phyloP scores from a whole-genome alignment of 768 basidiomycete genomes.

The Multifurca ochricompacta region DNA sequence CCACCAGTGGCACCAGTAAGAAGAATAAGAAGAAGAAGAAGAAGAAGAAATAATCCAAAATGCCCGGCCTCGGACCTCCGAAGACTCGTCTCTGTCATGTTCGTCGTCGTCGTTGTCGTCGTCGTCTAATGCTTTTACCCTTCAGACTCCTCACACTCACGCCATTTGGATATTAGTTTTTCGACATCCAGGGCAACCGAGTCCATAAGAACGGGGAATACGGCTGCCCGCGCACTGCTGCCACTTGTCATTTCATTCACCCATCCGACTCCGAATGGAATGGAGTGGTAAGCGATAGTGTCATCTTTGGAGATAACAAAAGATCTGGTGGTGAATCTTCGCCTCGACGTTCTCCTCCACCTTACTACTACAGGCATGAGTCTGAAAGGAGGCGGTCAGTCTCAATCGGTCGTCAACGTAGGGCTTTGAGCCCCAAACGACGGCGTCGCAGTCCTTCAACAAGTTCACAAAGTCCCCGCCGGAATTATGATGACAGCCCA shows the following conservation, averaged over 20 bases:
- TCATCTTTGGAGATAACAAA: background rate
- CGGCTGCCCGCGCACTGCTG: conserved; percentile 12
- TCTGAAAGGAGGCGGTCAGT: background rate
- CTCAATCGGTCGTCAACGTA: background rate
- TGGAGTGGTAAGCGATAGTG: background rate
- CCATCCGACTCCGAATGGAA: conserved; percentile 18
- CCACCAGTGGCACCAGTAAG: no score
- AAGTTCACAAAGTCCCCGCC: conserved; percentile 7
- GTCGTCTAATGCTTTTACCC: background rate
- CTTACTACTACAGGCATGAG: background rate
- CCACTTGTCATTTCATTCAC: conserved; percentile 15
- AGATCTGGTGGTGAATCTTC: background rate
- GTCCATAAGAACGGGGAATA: background rate
- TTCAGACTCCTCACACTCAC: background rate
- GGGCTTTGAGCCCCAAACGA: background rate
- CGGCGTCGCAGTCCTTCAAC: background rate
- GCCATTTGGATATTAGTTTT: conserved; percentile 2
- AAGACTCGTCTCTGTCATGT: conserved; percentile 11
- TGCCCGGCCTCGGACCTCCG: background rate
- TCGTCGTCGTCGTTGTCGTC: background rate
- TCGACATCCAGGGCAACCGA: background rate
- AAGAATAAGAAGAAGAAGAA: no score
- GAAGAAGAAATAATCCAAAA: background rate
- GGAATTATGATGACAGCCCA: background rate
- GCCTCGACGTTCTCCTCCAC: background rate